Evolutionary conservation across 2,329 filamentous ascomycete genomes (phyloP), one percentile per base, ranked within the genome.

Genomic region (Venturia aucupariae): DNA sequence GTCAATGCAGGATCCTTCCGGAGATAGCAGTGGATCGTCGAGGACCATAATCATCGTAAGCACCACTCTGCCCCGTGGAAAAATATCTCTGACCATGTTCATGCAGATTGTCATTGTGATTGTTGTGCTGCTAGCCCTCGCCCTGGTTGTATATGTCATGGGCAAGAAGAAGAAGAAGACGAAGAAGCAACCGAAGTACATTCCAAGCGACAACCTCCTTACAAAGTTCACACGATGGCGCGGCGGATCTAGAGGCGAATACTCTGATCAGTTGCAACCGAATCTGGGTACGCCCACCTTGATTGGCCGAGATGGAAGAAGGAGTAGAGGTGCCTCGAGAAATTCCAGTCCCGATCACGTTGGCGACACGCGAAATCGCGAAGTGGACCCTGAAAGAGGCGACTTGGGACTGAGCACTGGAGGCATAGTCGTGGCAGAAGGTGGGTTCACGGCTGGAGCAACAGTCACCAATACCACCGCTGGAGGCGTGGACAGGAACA

Each of bases 401-500:
- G 44, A 42, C 38, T 22, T 62, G 11, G 59, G 41, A 64, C 30
- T 51, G 64, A 57, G 30, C 30, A 57, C 59, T 24, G 59, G 38
- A 22, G 42, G 42, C 5, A 41, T 38, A 1, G 38, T 46, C n/a
- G 42, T 46, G 13, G 42, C 59, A 17, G 42, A 41, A 22, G 42
- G 38, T 11, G 42, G 38, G 7, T 42, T 42, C 27, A 57, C 51
- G 15, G 51, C 30, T 57, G 46, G 51, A 22, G 55, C 46, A 6
- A 35, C 54, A 38, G 24, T 41, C 55, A 24, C 54, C 24, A 64
- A 46, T 60, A 61, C 39, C 15, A 61, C 39, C 8, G 76, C 73
- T 0, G 70, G 68, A 30, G 78, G 77, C 4, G 85, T 96, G 15
- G 90, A 93, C 72, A 85, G 93, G 39, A 89, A 93, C 70, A 92